Conservation (phyloP, 176 grass and related monocot species). For the Alopecurus myosuroides region DNA sequence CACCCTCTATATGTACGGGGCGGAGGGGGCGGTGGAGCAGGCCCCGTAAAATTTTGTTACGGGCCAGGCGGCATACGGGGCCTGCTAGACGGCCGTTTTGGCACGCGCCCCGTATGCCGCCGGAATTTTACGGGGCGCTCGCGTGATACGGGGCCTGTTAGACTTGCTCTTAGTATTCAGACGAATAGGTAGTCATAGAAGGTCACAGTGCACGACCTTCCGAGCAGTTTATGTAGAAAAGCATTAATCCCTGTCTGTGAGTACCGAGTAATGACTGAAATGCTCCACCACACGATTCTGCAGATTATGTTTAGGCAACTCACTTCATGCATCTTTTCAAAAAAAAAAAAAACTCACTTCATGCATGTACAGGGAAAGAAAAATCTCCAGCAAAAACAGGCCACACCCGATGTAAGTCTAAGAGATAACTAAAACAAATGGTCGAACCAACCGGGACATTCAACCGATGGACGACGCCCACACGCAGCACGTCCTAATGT, state of each 20-base stretch:
- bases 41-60: no score
- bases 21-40: no score
- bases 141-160: no score
- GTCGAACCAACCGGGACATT: neutral
- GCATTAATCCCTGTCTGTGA: neutral
- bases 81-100: no score
- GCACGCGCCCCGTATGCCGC: no score
- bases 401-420: neutral
- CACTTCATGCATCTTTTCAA: neutral
- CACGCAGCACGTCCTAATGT: conserved; percentile 40
- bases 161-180: no score
- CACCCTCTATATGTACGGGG: no score
- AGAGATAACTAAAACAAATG: neutral
- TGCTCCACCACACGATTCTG: neutral
- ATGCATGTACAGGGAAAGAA: neutral
- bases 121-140: no score
- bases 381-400: neutral
- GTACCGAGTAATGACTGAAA: neutral
- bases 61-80: no score
- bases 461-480: conserved; percentile 20
- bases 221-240: neutral
- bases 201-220: neutral
- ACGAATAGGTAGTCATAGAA: neutral
- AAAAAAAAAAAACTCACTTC: no score
- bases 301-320: neutral